phyloP scores from a whole-genome alignment of 306 rosid species.

The Vigna trinervia region DNA sequence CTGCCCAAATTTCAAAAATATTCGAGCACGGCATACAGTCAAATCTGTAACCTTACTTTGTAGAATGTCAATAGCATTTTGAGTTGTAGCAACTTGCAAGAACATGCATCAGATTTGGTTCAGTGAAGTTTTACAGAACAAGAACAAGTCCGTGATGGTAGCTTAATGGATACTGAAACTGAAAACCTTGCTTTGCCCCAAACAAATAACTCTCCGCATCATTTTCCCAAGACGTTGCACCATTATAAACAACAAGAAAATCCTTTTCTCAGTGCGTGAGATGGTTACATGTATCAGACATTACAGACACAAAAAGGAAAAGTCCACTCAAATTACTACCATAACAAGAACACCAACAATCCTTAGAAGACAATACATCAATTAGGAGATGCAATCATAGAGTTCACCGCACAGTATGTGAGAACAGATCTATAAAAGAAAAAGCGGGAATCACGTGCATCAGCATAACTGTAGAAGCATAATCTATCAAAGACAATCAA shows the following conservation, averaged over 20 bases:
- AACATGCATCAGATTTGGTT: background rate
- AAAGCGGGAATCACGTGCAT: background rate
- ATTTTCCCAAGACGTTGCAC: background rate
- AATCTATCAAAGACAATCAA: background rate
- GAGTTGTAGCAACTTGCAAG: background rate
- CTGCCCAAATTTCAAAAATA: background rate
- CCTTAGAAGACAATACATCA: background rate
- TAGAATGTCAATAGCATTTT: background rate
- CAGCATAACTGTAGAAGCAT: constrained; percentile 12
- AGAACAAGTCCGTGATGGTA: background rate
- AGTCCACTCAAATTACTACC: background rate
- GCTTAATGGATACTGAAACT: background rate
- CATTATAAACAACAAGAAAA: background rate
- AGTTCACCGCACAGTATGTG: background rate
- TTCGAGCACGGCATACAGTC: background rate
- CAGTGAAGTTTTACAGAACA: background rate
- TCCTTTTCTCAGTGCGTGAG: background rate
- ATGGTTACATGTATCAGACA: background rate
- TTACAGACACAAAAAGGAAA: background rate
- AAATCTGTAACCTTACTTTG: background rate
- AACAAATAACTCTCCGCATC: background rate
- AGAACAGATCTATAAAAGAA: constrained; percentile 24
- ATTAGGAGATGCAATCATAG: constrained; percentile 16
- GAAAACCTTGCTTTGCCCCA: background rate
- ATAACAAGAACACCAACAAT: background rate